Evolutionary conservation across 306 rosid genomes (phyloP).

Genomic region (Chamaecrista fasciculata): DNA sequence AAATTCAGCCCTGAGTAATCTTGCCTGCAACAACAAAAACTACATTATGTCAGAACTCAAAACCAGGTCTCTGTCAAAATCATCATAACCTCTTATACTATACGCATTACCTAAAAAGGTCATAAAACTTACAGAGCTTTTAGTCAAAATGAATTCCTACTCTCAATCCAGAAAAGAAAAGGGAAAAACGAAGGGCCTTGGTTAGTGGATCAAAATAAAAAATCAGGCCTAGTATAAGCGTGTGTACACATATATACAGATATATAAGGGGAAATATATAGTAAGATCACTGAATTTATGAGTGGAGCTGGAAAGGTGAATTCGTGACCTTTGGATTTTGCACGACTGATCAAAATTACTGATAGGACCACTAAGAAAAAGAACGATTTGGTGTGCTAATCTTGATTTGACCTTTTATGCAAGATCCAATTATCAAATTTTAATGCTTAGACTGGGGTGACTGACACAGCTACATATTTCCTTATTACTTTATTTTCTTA

Average conservation of each 20-base stretch:
- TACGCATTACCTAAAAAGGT: background rate
- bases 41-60: slow-evolving; percentile 24
- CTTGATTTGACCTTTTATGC: background rate
- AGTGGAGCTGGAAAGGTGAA: background rate
- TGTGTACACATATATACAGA: no score
- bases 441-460: background rate
- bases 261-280: background rate
- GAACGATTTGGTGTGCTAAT: background rate
- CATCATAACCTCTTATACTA: background rate
- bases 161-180: background rate
- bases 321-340: background rate
- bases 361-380: no score
- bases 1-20: slow-evolving; percentile 45
- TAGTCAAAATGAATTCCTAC: background rate
- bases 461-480: background rate
- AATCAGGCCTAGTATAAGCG: background rate
- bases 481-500: background rate
- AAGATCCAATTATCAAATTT: background rate
- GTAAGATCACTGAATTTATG: background rate
- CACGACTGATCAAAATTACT: background rate
- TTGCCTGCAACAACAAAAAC: slow-evolving; percentile 52
- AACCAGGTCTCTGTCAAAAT: slow-evolving; percentile 10
- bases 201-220: background rate
- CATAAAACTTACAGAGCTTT: background rate
- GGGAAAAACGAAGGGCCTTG: background rate